Conservation (phyloP, 345 rosid genomes). For the Erysimum cheiranthoides region DNA sequence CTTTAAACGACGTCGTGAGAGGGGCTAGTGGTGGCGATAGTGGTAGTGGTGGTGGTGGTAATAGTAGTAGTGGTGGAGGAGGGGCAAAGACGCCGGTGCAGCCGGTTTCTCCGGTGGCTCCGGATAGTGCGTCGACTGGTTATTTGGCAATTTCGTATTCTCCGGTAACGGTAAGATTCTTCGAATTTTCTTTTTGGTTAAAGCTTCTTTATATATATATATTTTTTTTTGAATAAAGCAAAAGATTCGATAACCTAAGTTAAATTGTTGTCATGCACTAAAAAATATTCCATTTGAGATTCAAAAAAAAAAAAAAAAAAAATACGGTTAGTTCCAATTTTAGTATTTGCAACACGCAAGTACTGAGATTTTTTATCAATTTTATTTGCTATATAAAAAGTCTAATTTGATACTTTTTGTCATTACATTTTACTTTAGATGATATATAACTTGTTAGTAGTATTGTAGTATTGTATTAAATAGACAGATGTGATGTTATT, state of each 20-base stretch:
- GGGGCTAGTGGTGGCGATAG: slow-evolving; percentile 42
- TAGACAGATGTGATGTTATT: no score
- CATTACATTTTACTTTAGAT: no score
- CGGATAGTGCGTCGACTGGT: slow-evolving; percentile 48
- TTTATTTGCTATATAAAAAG: no score
- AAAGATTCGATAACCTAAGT: slow-evolving; percentile 21
- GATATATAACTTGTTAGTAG: no score
- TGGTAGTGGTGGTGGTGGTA: background rate
- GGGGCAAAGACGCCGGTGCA: slow-evolving; percentile 19
- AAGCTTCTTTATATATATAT: slow-evolving; percentile 23
- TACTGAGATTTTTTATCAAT: no score
- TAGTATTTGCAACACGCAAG: background rate
- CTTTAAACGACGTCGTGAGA: slow-evolving; percentile 39
- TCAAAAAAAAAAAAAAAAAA: background rate
- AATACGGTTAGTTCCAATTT: background rate
- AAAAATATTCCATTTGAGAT: slow-evolving; percentile 15
- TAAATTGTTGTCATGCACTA: background rate
- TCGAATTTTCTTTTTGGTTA: slow-evolving; percentile 9
- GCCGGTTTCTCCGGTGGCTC: slow-evolving; percentile 40
- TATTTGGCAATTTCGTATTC: slow-evolving; percentile 59
- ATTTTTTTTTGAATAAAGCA: slow-evolving; percentile 14
- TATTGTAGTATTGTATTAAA: no score
- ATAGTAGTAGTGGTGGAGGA: slow-evolving; percentile 7
- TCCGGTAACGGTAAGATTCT: slow-evolving; percentile 55
- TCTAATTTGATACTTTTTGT: no score